phyloP scores from a whole-genome alignment of 371 early-diverging fungal species.

The Choanephora cucurbitarum region DNA sequence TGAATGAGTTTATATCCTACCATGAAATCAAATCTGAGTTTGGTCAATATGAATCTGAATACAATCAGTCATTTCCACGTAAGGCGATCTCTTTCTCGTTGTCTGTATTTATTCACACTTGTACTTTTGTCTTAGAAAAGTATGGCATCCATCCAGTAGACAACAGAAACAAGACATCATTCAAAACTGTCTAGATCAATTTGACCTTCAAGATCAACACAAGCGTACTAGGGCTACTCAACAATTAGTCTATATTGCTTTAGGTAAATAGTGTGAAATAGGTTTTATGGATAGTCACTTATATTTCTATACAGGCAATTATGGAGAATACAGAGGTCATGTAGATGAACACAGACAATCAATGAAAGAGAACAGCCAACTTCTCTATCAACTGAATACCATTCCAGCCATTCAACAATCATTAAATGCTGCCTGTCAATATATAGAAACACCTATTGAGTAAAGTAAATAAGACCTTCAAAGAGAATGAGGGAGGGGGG shows the following conservation, averaged over 20 bases:
- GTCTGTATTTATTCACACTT: not conserved
- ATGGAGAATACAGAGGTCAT: constrained; percentile 12
- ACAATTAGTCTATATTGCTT: constrained; percentile 59
- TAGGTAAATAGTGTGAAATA: constrained; percentile 48
- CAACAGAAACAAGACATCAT: constrained; percentile 37
- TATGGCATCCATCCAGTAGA: constrained; percentile 10
- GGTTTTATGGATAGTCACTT: not conserved
- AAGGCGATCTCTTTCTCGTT: no score
- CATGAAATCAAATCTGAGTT: constrained; percentile 44
- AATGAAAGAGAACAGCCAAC: constrained; percentile 52
- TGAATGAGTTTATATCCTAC: constrained; percentile 73
- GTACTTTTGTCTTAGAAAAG: no score
- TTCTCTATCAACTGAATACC: constrained; percentile 53
- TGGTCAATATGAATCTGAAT: constrained; percentile 25
- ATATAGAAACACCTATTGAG: constrained; percentile 21
- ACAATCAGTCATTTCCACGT: constrained; percentile 9
- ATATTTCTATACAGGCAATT: constrained; percentile 23
- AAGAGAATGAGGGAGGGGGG: not conserved
- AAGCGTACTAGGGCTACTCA: constrained; percentile 49
- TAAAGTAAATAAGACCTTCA: constrained; percentile 11
- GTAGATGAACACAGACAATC: constrained; percentile 45
- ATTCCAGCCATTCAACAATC: constrained; percentile 50
- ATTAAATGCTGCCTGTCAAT: constrained; percentile 42
- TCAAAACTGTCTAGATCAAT: constrained; percentile 48
- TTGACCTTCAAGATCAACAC: constrained; percentile 53